phyloP scores from a whole-genome alignment of 768 basidiomycete genomes.

The Lactarius quietus region DNA sequence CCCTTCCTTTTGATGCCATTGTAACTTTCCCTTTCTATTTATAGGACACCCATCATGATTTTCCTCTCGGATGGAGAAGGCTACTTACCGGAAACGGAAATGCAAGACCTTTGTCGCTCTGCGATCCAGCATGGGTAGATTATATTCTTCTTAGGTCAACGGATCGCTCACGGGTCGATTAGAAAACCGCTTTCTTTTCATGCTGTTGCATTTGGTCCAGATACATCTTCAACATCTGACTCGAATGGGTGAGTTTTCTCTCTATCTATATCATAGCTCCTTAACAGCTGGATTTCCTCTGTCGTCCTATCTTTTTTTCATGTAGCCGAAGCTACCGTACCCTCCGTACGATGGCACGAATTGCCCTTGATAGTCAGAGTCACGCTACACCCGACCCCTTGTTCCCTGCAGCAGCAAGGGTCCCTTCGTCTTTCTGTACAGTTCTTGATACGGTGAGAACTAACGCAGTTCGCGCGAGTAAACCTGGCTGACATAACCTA shows the following conservation, averaged over 20 bases:
- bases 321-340: conserved; percentile 39
- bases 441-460: background rate
- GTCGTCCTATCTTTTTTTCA: conserved; percentile 50
- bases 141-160: background rate
- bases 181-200: conserved; percentile 59
- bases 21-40: background rate
- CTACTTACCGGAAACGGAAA: conserved; percentile 31
- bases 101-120: conserved; percentile 42
- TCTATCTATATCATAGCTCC: background rate
- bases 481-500: conserved; percentile 23
- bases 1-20: background rate
- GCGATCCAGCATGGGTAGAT: conserved; percentile 46
- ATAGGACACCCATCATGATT: background rate
- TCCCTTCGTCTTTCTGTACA: conserved; percentile 26
- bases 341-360: conserved; percentile 47
- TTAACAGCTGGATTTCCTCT: background rate
- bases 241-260: conserved; percentile 35
- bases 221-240: conserved; percentile 28
- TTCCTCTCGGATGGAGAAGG: background rate
- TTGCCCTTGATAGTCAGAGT: conserved; percentile 46
- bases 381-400: conserved; percentile 40
- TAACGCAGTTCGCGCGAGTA: background rate
- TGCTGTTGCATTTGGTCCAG: conserved; percentile 37
- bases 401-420: background rate
- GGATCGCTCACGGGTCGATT: background rate